These are phyloP conservation scores for Phytopythium delawarense DNA, from an alignment of 352 stramenopile genomes.

Conservation along the genomic window DNA sequence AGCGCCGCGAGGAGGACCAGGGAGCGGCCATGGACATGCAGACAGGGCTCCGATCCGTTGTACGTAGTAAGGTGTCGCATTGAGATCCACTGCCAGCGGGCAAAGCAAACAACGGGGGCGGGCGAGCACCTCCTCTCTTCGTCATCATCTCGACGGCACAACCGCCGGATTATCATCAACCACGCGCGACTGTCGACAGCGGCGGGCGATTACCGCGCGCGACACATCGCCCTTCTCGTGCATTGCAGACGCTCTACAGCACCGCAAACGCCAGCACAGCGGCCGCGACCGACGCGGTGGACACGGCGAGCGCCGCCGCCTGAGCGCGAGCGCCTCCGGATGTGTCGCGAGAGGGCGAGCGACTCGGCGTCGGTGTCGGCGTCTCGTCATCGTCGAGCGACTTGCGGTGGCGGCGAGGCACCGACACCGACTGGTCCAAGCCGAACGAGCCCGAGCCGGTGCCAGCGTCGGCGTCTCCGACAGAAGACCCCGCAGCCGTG, in stretches of 20 bases:
- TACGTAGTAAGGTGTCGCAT: too few species aligned
- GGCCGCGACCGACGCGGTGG: not conserved
- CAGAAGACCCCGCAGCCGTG: not conserved
- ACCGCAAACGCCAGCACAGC: not conserved
- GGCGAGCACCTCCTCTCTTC: not conserved
- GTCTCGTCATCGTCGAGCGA: not conserved
- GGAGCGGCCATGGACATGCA: not conserved
- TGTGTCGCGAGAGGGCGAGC: not conserved
- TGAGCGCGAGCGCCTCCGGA: not conserved
- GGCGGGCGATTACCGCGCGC: not conserved
- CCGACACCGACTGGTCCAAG: not conserved
- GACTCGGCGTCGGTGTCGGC: not conserved
- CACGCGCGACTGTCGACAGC: not conserved
- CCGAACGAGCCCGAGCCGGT: not conserved
- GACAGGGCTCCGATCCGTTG: not conserved
- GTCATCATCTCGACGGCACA: not conserved
- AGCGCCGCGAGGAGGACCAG: not conserved
- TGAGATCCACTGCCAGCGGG: too few species aligned
- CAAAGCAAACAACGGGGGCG: not conserved
- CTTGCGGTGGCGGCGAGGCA: not conserved
- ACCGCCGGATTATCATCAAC: not conserved
- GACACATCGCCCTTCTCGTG: not conserved
- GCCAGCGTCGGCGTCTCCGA: not conserved
- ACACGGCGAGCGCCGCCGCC: too few species aligned
- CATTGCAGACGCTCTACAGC: not conserved